A percentile compares a stretch with the other conserved stretches of the same genome.
Evolutionary conservation across 1,139 yeast species (phyloP).

Genomic region (Taphrina wiesneri): DNA sequence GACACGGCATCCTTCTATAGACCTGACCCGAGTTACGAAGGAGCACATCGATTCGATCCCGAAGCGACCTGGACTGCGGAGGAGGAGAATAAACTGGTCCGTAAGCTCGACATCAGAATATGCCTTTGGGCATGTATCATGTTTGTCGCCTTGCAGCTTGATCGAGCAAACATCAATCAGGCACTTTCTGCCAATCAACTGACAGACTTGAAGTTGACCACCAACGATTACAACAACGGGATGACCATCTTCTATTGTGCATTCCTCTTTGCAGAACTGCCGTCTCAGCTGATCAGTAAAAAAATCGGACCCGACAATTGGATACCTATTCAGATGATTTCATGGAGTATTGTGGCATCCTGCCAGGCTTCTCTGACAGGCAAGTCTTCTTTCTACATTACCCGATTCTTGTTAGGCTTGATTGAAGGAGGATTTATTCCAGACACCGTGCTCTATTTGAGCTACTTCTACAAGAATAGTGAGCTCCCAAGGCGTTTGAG

Average conservation of each 20-base stretch:
- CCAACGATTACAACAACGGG: constrained; percentile 56
- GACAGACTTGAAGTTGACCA: constrained; percentile 51
- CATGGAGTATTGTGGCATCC: constrained; percentile 56
- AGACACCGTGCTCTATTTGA: constrained; percentile 63
- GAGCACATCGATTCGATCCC: constrained; percentile 53
- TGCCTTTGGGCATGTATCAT: constrained; percentile 53
- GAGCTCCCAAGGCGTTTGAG: constrained; percentile 51
- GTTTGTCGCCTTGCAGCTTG: constrained; percentile 56
- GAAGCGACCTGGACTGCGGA: constrained; percentile 52
- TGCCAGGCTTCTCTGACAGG: constrained; percentile 51
- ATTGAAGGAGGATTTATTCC: constrained; percentile 28
- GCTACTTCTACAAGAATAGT: constrained; percentile 41
- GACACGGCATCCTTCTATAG: constrained; percentile 42
- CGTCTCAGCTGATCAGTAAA: constrained; percentile 57
- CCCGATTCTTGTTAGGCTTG: constrained; percentile 4
- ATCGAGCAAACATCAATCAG: constrained; percentile 55
- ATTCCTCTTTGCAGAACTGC: constrained; percentile 56
- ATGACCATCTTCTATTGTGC: constrained; percentile 52
- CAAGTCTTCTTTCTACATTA: constrained; percentile 49
- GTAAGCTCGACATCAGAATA: constrained; percentile 53
- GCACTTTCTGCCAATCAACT: constrained; percentile 56
- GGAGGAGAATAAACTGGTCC: constrained; percentile 51
- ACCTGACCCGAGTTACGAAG: constrained; percentile 54
- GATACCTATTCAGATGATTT: constrained; percentile 55
- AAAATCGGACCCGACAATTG: constrained; percentile 58